These are phyloP conservation scores for Stropharia rugosoannulata DNA, from an alignment of 768 basidiomycete species.

Conservation along the genomic window DNA sequence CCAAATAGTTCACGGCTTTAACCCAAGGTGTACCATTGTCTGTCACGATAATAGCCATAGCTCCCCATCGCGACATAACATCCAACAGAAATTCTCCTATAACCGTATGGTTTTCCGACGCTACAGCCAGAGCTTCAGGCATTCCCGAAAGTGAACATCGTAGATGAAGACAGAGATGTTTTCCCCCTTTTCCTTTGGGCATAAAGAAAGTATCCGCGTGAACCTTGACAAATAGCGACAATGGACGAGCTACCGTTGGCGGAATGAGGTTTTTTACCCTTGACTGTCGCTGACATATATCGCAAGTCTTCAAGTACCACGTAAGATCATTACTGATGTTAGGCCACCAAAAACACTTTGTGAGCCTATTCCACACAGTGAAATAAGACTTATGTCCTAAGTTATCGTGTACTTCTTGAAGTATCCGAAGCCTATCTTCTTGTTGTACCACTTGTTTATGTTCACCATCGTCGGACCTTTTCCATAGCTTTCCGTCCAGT, in stretches of 20 bases:
- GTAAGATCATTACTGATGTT: slow-evolving; percentile 19
- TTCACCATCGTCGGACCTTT: slow-evolving; percentile 6
- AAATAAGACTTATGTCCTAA: slow-evolving; percentile 25
- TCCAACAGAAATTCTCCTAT: slow-evolving; percentile 10
- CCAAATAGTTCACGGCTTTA: background rate
- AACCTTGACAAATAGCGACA: slow-evolving; percentile 23
- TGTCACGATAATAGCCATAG: slow-evolving; percentile 16
- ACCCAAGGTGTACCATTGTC: slow-evolving; percentile 11
- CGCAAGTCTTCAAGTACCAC: slow-evolving; percentile 30
- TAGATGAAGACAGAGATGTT: slow-evolving; percentile 17
- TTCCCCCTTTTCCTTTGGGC: slow-evolving; percentile 14
- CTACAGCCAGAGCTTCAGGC: too few relatives aligned
- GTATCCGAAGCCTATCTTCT: slow-evolving; percentile 4
- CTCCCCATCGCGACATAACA: slow-evolving; percentile 15
- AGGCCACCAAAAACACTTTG: slow-evolving; percentile 21
- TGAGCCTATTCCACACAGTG: slow-evolving; percentile 10
- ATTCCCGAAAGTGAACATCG: too few relatives aligned
- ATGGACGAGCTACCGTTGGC: slow-evolving; percentile 15
- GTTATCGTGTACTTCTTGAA: slow-evolving; percentile 15
- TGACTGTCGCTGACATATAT: slow-evolving; percentile 31
- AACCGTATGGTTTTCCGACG: too few relatives aligned
- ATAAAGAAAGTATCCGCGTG: slow-evolving; percentile 38
- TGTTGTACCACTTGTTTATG: slow-evolving; percentile 18
- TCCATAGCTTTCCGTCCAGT: slow-evolving; percentile 11
- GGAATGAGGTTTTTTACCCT: slow-evolving; percentile 21